Evolutionary conservation across 2,329 filamentous ascomycete genomes (phyloP).

Genomic region (Atkinsonella hypoxylon): DNA sequence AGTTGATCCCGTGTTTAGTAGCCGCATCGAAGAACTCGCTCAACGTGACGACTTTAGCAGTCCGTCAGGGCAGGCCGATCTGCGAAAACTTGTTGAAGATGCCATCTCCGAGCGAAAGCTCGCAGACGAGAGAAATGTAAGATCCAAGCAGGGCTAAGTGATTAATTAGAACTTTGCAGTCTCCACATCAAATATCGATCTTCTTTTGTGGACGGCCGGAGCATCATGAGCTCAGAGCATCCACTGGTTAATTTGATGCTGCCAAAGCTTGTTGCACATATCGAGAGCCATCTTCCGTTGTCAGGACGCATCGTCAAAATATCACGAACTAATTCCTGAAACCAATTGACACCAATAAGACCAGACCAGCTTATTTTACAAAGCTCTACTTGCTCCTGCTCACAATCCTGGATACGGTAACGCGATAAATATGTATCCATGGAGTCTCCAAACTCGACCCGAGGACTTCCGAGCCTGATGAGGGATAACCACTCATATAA

Average conservation of each 20-base stretch:
- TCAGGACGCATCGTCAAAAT: slow-evolving; percentile 30
- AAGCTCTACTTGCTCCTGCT: slow-evolving; percentile 18
- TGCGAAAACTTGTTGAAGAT: slow-evolving; percentile 70
- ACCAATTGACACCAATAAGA: slow-evolving; percentile 42
- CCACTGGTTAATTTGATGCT: slow-evolving; percentile 30
- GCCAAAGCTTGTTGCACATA: slow-evolving; percentile 40
- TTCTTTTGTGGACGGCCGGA: slow-evolving; percentile 35
- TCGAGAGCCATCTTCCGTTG: slow-evolving; percentile 39
- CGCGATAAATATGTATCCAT: slow-evolving; percentile 59
- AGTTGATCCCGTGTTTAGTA: slow-evolving; percentile 70
- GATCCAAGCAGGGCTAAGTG: slow-evolving; percentile 42
- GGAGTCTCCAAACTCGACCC: slow-evolving; percentile 41
- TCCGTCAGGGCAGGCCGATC: slow-evolving; percentile 64
- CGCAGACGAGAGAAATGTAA: slow-evolving; percentile 52
- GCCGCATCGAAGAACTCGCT: slow-evolving; percentile 81
- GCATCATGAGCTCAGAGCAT: slow-evolving; percentile 38
- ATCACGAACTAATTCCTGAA: slow-evolving; percentile 34
- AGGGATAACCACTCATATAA: slow-evolving; percentile 67
- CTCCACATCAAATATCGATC: slow-evolving; percentile 52
- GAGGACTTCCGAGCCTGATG: slow-evolving; percentile 52
- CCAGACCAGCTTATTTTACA: slow-evolving; percentile 48
- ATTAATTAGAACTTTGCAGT: slow-evolving; percentile 32
- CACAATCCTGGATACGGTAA: slow-evolving; percentile 34
- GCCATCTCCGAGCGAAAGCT: slow-evolving; percentile 57
- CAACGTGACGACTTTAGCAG: slow-evolving; percentile 72